Conservation (phyloP, 768 basidiomycete genomes). For the Hygrophorus russula region DNA sequence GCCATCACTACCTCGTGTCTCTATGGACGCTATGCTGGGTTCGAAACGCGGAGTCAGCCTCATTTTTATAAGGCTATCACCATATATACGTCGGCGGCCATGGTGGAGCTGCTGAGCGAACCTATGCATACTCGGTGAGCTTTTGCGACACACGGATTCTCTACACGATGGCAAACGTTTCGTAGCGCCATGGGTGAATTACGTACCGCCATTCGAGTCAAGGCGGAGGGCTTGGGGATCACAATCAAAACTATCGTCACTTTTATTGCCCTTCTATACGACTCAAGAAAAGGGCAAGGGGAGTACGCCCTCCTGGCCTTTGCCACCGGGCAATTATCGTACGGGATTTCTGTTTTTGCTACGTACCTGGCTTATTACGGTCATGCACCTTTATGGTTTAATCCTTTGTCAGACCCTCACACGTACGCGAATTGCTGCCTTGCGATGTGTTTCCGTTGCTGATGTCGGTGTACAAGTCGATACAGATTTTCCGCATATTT, state of each 20-base stretch:
- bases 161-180: constrained; percentile 12
- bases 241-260: constrained; percentile 63
- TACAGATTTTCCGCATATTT: constrained; percentile 9
- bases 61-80: constrained; percentile 51
- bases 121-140: constrained; percentile 67
- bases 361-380: constrained; percentile 43
- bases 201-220: constrained; percentile 60
- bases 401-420: constrained; percentile 8
- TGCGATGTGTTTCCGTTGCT: not conserved
- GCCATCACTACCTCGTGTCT: constrained; percentile 37
- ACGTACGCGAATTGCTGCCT: not conserved
- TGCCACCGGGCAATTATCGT: constrained; percentile 74
- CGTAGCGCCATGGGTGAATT: constrained; percentile 58
- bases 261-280: constrained; percentile 50
- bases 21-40: constrained; percentile 45
- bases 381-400: constrained; percentile 20
- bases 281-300: constrained; percentile 23
- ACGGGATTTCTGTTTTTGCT: constrained; percentile 45
- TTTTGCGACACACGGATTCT: not conserved
- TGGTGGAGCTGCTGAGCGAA: constrained; percentile 73
- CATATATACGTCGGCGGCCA: constrained; percentile 64
- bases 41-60: constrained; percentile 47
- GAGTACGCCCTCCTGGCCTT: constrained; percentile 68
- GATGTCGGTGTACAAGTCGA: constrained; percentile 19
- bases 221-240: constrained; percentile 80